phyloP scores from a whole-genome alignment of 139 green algal species.

The Micromonas commoda region DNA sequence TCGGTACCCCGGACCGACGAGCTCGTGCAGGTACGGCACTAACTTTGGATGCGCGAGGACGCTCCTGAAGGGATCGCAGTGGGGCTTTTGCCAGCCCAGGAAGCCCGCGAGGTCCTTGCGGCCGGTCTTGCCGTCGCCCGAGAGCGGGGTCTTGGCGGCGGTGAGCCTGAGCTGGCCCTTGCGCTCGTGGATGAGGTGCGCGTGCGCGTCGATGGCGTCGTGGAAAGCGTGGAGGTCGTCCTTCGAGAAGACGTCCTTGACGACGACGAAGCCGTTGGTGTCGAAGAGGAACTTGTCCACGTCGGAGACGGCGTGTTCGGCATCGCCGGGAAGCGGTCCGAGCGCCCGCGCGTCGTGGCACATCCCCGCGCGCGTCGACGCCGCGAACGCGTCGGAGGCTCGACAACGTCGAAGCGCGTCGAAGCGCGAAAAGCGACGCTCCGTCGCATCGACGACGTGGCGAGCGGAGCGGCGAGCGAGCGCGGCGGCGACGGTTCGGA shows the following conservation, averaged over 20 bases:
- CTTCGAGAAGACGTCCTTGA: background rate
- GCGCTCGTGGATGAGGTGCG: slow-evolving; percentile 17
- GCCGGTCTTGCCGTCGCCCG: slow-evolving; percentile 28
- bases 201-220: slow-evolving; percentile 27
- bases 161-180: slow-evolving; percentile 6
- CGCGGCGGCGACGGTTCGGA: background rate
- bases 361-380: background rate
- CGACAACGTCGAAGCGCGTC: no score
- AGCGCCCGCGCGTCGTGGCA: slow-evolving; percentile 3
- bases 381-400: no score
- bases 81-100: slow-evolving; percentile 17
- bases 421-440: background rate
- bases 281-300: slow-evolving; percentile 32
- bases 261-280: slow-evolving; percentile 27
- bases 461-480: background rate
- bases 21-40: slow-evolving; percentile 25
- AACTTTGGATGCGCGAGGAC: slow-evolving; percentile 20
- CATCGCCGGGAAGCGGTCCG: background rate
- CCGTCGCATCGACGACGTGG: background rate
- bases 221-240: slow-evolving; percentile 18
- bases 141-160: background rate
- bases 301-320: background rate
- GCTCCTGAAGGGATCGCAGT: slow-evolving; percentile 20
- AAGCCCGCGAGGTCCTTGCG: slow-evolving; percentile 22
- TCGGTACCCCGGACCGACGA: slow-evolving; percentile 27